Evolutionary conservation across 805 yeast species (phyloP).

Genomic region (Saccharomycopsis oosterbeekiorum): DNA sequence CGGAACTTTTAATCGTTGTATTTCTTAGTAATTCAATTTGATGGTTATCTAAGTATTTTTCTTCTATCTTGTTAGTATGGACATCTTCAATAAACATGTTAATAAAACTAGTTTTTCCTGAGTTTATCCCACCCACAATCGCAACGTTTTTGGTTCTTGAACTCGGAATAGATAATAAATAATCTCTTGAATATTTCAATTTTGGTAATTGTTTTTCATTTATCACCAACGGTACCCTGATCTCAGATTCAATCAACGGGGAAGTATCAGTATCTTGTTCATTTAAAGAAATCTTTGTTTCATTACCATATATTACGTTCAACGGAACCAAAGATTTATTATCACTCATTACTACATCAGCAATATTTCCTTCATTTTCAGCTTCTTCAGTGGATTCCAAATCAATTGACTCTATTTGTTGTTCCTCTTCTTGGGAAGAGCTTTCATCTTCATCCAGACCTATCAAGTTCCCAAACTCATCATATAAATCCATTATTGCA

Average conservation of each 20-base stretch:
- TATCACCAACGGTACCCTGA: slow-evolving; percentile 33
- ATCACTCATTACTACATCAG: slow-evolving; percentile 32
- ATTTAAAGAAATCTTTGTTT: slow-evolving; percentile 55
- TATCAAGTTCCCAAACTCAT: slow-evolving; percentile 70
- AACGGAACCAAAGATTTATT: slow-evolving; percentile 35
- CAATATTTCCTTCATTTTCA: slow-evolving; percentile 13
- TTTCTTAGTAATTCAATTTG: slow-evolving; percentile 63
- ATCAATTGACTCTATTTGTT: not conserved
- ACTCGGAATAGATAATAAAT: slow-evolving; percentile 40
- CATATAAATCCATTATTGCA: slow-evolving; percentile 47
- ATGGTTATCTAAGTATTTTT: slow-evolving; percentile 59
- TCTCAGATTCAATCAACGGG: slow-evolving; percentile 55
- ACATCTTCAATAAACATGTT: slow-evolving; percentile 62
- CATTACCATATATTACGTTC: slow-evolving; percentile 42
- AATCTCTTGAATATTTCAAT: slow-evolving; percentile 52
- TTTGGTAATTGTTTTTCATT: slow-evolving; percentile 50
- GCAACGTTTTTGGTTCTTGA: slow-evolving; percentile 71
- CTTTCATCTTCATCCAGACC: slow-evolving; percentile 33
- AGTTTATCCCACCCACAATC: slow-evolving; percentile 67
- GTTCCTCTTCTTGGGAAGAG: slow-evolving; percentile 10
- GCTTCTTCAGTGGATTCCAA: not conserved
- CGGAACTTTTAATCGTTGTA: slow-evolving; percentile 51
- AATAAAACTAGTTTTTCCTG: slow-evolving; percentile 77
- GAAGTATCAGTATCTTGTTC: slow-evolving; percentile 40
- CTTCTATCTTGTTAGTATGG: slow-evolving; percentile 35